Evolutionary conservation across 176 grass and related monocot species (phyloP).

Genomic region (Oryza meridionalis): DNA sequence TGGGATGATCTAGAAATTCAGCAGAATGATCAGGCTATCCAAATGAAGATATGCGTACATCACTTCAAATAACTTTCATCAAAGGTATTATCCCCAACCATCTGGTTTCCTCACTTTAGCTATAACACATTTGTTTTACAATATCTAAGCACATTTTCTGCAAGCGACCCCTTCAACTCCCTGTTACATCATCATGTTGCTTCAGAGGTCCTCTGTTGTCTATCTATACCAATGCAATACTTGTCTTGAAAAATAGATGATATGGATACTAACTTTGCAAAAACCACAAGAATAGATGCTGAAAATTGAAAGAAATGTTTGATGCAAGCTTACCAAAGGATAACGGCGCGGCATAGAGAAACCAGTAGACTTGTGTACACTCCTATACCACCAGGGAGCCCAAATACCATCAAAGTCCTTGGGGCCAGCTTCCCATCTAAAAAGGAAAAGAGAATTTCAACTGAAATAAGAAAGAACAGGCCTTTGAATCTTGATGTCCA

Average conservation of each 20-base stretch:
- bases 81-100: not conserved
- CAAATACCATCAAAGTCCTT: conserved; percentile 91
- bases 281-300: conserved; percentile 19
- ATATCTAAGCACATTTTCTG: not conserved
- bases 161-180: conserved; percentile 8
- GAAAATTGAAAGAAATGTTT: not conserved
- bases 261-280: not conserved
- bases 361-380: conserved; percentile 84
- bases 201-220: not conserved
- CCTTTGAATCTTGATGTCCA: conserved; percentile 6
- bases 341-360: conserved; percentile 57
- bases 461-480: conserved; percentile 1
- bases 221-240: not conserved
- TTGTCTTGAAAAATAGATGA: not conserved
- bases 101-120: not conserved
- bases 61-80: not conserved
- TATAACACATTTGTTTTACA: not conserved
- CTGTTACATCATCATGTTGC: not conserved
- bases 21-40: not conserved
- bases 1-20: not conserved
- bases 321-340: conserved; percentile 59
- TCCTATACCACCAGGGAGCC: conserved; percentile 96
- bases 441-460: conserved; percentile 27
- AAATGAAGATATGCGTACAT: not conserved
- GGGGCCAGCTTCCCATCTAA: conserved; percentile 92